phyloP scores from a whole-genome alignment of 2,329 filamentous ascomycete species.

The Alternaria triticina region DNA sequence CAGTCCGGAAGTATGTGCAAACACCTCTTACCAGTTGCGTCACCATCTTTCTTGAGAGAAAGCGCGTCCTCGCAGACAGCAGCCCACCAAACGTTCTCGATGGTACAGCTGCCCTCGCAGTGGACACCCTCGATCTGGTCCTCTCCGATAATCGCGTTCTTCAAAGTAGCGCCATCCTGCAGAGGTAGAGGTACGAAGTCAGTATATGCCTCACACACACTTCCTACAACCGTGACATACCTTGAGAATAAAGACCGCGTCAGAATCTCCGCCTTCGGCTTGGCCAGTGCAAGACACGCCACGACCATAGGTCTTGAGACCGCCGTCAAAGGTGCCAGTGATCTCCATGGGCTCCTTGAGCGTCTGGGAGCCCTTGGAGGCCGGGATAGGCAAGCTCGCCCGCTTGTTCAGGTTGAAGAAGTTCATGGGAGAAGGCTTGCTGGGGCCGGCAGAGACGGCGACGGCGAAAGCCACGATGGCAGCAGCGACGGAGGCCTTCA shows the following conservation, averaged over 20 bases:
- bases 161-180: not conserved
- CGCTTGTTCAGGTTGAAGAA: slow-evolving; percentile 38
- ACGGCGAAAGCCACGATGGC: slow-evolving; percentile 36
- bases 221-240: not conserved
- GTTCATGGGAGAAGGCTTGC: slow-evolving; percentile 14
- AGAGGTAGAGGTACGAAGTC: not conserved
- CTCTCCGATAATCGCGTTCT: slow-evolving; percentile 16
- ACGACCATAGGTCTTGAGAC: slow-evolving; percentile 43
- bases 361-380: slow-evolving; percentile 38
- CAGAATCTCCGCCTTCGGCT: slow-evolving; percentile 52
- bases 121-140: slow-evolving; percentile 51
- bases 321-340: slow-evolving; percentile 40
- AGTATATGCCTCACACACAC: not conserved
- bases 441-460: slow-evolving; percentile 35
- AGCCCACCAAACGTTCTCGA: slow-evolving; percentile 51
- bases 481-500: slow-evolving; percentile 40
- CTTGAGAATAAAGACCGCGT: slow-evolving; percentile 57
- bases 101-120: slow-evolving; percentile 54
- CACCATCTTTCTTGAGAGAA: slow-evolving; percentile 37
- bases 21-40: slow-evolving; percentile 10
- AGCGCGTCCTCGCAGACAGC: slow-evolving; percentile 50
- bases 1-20: not conserved
- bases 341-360: slow-evolving; percentile 29
- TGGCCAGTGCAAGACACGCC: slow-evolving; percentile 51
- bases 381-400: slow-evolving; percentile 37